A percentile compares a stretch with the other conserved stretches of the same genome.
These are phyloP conservation scores for Sporothrix variecibatus DNA, from an alignment of 2,329 filamentous ascomycete species.

Conservation along the genomic window DNA sequence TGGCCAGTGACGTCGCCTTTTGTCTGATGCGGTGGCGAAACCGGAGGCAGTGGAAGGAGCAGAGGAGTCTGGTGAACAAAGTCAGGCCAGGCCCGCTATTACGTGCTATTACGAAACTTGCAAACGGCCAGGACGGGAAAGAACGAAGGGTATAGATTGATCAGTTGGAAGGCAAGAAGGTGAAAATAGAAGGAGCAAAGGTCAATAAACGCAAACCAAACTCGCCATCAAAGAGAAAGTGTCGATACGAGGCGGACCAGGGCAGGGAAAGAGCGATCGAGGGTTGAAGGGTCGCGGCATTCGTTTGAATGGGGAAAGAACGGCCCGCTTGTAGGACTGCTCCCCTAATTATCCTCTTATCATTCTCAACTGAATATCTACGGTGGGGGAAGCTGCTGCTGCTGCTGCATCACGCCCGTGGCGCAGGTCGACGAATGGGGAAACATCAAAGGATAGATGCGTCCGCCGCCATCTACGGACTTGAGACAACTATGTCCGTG, in stretches of 20 bases:
- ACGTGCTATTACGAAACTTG: slow-evolving; percentile 3
- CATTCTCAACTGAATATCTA: too few relatives aligned
- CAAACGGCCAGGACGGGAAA: background rate
- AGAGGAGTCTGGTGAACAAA: background rate
- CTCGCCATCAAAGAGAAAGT: background rate
- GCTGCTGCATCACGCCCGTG: background rate
- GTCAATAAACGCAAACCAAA: background rate
- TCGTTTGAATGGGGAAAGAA: background rate
- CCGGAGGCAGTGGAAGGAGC: background rate
- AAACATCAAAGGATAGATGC: background rate
- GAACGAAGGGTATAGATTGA: background rate
- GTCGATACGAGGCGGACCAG: background rate
- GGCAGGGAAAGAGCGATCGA: background rate
- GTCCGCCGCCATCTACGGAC: background rate
- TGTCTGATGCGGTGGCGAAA: slow-evolving; percentile 18
- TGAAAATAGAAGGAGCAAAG: background rate
- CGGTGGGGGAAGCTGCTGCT: background rate
- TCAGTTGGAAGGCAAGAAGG: background rate
- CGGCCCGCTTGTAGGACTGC: background rate
- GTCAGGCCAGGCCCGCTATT: background rate
- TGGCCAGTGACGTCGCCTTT: slow-evolving; percentile 13
- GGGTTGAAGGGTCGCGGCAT: background rate
- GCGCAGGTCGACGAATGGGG: background rate
- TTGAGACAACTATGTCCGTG: background rate
- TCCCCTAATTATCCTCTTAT: background rate